These are phyloP conservation scores for Geotrichum reessii DNA, from an alignment of 1,139 yeast genomes.

Conservation along the genomic window DNA sequence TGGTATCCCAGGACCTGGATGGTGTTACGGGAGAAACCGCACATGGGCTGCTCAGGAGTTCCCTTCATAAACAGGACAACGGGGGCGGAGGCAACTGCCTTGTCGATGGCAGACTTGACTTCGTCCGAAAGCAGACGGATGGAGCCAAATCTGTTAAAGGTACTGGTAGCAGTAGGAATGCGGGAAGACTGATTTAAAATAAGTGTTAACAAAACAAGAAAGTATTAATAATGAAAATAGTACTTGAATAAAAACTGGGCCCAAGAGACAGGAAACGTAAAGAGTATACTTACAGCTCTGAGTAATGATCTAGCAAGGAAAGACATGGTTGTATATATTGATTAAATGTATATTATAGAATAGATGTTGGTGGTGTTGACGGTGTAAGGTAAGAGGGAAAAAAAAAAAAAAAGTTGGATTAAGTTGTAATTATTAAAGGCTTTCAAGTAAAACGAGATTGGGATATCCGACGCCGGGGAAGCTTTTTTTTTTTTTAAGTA, in stretches of 20 bases:
- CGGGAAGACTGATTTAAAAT: neutral
- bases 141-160: neutral
- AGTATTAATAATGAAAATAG: neutral
- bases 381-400: neutral
- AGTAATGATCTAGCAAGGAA: conserved; percentile 6
- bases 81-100: conserved; percentile 81
- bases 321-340: neutral
- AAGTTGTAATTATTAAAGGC: neutral
- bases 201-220: neutral
- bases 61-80: conserved; percentile 72
- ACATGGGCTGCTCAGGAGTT: conserved; percentile 96
- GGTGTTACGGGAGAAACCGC: conserved; percentile 95
- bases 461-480: neutral
- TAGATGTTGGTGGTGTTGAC: neutral
- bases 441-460: neutral
- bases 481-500: neutral
- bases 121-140: conserved; percentile 53
- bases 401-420: neutral
- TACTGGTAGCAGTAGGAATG: neutral
- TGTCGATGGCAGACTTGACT: conserved; percentile 60
- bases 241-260: neutral
- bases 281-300: neutral
- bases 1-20: conserved; percentile 91
- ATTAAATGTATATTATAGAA: neutral
- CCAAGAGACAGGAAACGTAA: neutral